Evolutionary conservation across 306 rosid genomes (phyloP), one percentile per base, ranked within the genome.

Genomic region (Quercus variabilis): DNA sequence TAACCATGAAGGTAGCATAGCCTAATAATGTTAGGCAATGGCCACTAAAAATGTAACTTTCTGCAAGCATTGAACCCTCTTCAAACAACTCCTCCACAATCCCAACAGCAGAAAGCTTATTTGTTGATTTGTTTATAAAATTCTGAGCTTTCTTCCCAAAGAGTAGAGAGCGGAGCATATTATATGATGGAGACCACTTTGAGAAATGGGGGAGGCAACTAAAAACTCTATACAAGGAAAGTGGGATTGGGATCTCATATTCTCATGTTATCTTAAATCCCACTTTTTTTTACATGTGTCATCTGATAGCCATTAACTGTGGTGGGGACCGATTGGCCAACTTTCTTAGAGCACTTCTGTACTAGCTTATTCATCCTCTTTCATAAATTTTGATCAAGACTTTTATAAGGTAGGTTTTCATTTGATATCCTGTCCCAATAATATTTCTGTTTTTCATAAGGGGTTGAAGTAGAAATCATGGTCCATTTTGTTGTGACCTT

Each of bases 61-160:
- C 99, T 68, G 90, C 87, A 73, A 95, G 99, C 94, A 95, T 90
- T 76, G 99, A 95, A 68, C 97, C 99, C 82, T 95, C 98, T 91
- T 95, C 99, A 85, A 95, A 95, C 80, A 95, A 84, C 83, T 95
- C 98, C 88, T 93, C 99, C 80, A 95, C 99, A 71, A 78, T 92
- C 65, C 96, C 99, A 60, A 93, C 97, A 35, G 99, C 83, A 41
- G 99, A 95, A 81, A 88, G 99, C 85, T 95, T 95, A 76, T 79
- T 86, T 31, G 93, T 85, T 74, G 85, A 69, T 90, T 95, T 93
- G 89, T 76, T 88, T 17, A 88, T 69, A 55, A 91, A 80, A 76
- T 89, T 89, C 35, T 73, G 87, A 73, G 84, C 84, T 89, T 91
- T 95, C 91, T 93, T 95, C 87, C 99, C 93, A 69, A 93, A 91